Percentiles rank a stretch among this genome's conserved stretches.
Conservation (phyloP, 305 asterid species). For the Fraxinus latifolia region DNA sequence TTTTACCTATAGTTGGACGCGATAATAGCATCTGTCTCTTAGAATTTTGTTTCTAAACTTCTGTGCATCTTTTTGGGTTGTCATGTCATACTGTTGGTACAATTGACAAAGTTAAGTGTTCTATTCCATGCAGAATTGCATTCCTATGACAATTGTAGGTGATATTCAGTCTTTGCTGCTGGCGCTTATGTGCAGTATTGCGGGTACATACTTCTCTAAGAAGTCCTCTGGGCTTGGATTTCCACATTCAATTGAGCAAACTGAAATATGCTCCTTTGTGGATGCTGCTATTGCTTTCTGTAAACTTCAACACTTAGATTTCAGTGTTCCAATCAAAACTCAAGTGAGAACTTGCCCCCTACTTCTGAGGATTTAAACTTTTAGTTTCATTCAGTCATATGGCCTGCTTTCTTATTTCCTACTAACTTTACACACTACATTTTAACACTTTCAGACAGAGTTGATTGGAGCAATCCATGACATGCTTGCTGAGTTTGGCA, state of each 20-base stretch:
- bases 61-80: slow-evolving; percentile 7
- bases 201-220: slow-evolving; percentile 62
- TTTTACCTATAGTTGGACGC: not conserved
- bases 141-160: slow-evolving; percentile 53
- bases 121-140: slow-evolving; percentile 55
- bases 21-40: not conserved
- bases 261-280: slow-evolving; percentile 61
- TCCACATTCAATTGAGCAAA: slow-evolving; percentile 58
- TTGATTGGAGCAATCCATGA: slow-evolving; percentile 87
- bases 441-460: slow-evolving; percentile 59
- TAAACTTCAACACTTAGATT: slow-evolving; percentile 76
- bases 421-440: slow-evolving; percentile 12
- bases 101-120: slow-evolving; percentile 3
- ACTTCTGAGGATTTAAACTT: slow-evolving; percentile 21
- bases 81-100: slow-evolving; percentile 11
- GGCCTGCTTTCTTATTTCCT: slow-evolving; percentile 3
- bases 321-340: slow-evolving; percentile 61
- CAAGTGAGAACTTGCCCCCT: slow-evolving; percentile 60
- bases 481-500: slow-evolving; percentile 96
- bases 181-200: slow-evolving; percentile 69
- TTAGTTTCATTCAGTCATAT: slow-evolving; percentile 19
- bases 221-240: slow-evolving; percentile 52
- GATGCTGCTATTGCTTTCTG: slow-evolving; percentile 88
- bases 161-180: slow-evolving; percentile 77
- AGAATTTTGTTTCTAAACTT: slow-evolving; percentile 12